Evolutionary conservation across 2,329 filamentous ascomycete genomes (phyloP), one percentile per base, ranked within the genome.

Genomic region (Gaeumannomyces tritici): DNA sequence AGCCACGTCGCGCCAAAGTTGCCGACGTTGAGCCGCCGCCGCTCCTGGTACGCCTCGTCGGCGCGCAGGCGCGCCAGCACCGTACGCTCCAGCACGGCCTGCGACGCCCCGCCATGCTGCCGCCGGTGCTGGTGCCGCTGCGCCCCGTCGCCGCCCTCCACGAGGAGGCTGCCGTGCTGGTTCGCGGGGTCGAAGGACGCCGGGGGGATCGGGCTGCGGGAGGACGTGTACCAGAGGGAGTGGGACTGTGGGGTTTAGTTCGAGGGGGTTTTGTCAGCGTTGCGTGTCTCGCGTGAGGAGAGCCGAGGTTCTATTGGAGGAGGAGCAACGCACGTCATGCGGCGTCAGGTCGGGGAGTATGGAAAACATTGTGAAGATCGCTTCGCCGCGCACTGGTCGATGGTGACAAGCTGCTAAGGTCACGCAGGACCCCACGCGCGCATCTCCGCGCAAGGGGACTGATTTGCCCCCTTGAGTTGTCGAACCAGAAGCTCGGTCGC

Each of bases 1-100:
- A 99, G 87, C 95, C 95, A 99, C 57, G 84, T 84, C 67, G 88
- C 89, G 64, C 95, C 95, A 71, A 96, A 97, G 70, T 92, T 90
- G 59, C 89, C 85, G 33, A 98, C 89, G 67, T 93, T 91, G 59
- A 85, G 77, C 70, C 93, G 91, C 58, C 93, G 90, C 11, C 88
- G 83, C 62, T 88, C 84, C 66, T 96, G 82, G 63, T 86, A 83
- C 64, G 86, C 83, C 76, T 98, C 95, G 72, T 97, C 93, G 55
- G 85, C 77, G 29, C 84, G 80, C 13, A 96, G 83, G 2, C 87
- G 81, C 12, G 88, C 83, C 4, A 96, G 85, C 2, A 83, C 80
- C 29, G 87, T 81, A 67, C 83, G 77, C 71, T 86, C 77, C 64
- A 83, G 74, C 63, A 81, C 67, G 65, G 81, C 78, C 75, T 75